Evolutionary conservation across 441 rosid species (phyloP), one percentile per base, ranked within the genome.

Genomic region (Populus tomentosa): DNA sequence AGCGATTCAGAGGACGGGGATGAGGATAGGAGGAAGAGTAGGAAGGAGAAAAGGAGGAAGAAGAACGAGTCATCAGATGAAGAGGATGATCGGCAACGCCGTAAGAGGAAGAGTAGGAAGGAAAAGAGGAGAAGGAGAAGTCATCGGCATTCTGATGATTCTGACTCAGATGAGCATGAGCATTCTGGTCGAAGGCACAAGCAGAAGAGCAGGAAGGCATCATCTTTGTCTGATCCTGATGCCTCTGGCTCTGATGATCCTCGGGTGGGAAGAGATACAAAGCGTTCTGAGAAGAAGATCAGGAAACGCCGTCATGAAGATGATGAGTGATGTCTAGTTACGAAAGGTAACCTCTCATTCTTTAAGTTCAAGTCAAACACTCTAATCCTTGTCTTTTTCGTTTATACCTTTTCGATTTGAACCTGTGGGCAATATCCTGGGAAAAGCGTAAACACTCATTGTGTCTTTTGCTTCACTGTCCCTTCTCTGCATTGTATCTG

Each of bases 61-160:
- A 81, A 78, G 79, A 83, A 83, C 64, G 87, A 85, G 72, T 87
- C 91, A 36, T 84, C 82, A 1, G 87, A 84, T 28, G 94, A 87
- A 10, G 91, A 88, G 53, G 90, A 86, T 61, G 84, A 85, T 30
- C 81, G 62, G 13, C 69, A 68, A 24, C 81, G 63, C 32, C 83
- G 42, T 36, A 85, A 79, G 80, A 88, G 93, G 76, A 89, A 84
- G 83, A 89, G 88, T 63, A 83, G 87, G 76, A 93, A 88, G 76
- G 94, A 90, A 80, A 90, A 88, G 86, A 84, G 90, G 80, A 87
- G 94, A 82, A 88, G 95, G 74, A 90, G 94, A 82, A 87, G 91
- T 85, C 88, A 84, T 78, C 77, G 82, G 21, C 67, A 76, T 63
- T 84, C 91, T 26, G 87, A 86, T 80, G 85, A 79, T 35, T 88